Percentiles rank a stretch among this genome's conserved stretches.
phyloP scores from a whole-genome alignment of 495 filamentous ascomycete species.

The Daldinia caldariorum region DNA sequence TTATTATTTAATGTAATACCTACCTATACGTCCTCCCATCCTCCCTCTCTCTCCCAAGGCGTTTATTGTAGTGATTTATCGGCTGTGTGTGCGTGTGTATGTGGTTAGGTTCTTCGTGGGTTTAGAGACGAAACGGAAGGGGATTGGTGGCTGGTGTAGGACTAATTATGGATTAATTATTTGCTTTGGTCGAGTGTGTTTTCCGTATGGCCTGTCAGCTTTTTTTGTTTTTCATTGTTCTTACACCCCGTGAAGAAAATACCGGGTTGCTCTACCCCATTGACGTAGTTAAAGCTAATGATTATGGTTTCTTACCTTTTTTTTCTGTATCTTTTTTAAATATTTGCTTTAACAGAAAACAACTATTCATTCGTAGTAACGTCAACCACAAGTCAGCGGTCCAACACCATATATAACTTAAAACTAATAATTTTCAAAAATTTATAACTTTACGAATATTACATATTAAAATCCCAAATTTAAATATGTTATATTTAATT shows the following conservation, averaged over 20 bases:
- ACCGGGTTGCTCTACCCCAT: background rate
- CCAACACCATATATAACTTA: no score
- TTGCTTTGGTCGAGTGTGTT: background rate
- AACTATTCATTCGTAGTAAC: no score
- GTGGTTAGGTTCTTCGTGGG: background rate
- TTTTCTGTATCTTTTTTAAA: no score
- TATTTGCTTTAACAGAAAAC: no score
- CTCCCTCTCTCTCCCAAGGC: background rate
- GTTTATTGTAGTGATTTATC: constrained; percentile 10
- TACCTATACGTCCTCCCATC: no score
- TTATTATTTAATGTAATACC: background rate
- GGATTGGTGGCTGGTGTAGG: background rate
- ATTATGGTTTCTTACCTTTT: background rate
- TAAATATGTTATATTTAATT: no score
- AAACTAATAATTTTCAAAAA: no score
- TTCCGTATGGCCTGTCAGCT: constrained; percentile 1
- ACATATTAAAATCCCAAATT: no score
- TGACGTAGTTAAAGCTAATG: background rate
- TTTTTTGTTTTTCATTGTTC: background rate
- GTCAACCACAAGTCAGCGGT: no score
- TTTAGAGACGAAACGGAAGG: background rate
- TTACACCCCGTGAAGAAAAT: background rate
- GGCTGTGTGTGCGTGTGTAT: background rate
- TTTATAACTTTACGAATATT: no score
- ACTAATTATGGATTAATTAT: background rate